phyloP scores from a whole-genome alignment of 768 basidiomycete species.

The Naganishia friedmannii region DNA sequence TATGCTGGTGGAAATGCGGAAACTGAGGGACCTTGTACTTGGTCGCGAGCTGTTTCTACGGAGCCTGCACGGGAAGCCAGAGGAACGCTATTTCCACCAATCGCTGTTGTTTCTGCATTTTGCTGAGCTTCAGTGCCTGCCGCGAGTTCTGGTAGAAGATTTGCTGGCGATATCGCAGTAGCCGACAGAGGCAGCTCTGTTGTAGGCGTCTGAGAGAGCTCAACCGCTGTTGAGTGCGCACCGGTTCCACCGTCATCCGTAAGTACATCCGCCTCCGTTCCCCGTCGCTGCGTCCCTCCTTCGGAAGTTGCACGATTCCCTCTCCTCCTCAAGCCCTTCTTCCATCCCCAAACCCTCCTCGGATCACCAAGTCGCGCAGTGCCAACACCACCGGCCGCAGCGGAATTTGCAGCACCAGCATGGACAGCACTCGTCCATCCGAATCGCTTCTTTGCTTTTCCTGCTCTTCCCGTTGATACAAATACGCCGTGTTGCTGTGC shows the following conservation, averaged over 20 bases:
- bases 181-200: neutral
- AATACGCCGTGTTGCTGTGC: neutral
- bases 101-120: neutral
- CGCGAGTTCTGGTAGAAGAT: neutral
- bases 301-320: neutral
- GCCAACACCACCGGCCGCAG: slow-evolving; percentile 2
- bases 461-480: neutral
- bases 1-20: slow-evolving; percentile 27
- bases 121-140: neutral
- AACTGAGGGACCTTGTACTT: neutral
- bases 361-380: slow-evolving; percentile 15
- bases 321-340: slow-evolving; percentile 22
- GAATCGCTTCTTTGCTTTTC: slow-evolving; percentile 20
- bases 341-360: slow-evolving; percentile 24
- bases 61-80: neutral
- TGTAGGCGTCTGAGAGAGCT: neutral
- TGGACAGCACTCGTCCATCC: slow-evolving; percentile 17
- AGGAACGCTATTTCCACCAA: neutral
- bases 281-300: neutral
- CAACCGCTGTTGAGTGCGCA: neutral
- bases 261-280: neutral
- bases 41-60: neutral
- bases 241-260: neutral
- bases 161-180: neutral
- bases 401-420: neutral